Conservation (phyloP, 805 yeast species). For the Wickerhamomyces rabaulensis region DNA sequence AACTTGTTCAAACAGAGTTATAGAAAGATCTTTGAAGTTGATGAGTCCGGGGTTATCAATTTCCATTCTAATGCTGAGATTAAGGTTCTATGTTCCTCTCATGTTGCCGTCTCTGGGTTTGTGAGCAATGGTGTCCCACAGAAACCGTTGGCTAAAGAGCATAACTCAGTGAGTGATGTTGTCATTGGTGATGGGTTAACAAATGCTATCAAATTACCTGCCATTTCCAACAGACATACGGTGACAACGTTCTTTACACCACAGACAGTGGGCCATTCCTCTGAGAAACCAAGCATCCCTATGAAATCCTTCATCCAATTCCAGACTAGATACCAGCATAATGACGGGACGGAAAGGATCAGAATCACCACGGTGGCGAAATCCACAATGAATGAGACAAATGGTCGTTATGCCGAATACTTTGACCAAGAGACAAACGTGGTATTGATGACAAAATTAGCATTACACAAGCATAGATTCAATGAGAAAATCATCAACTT, state of each 20-base stretch:
- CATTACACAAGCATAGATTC: slow-evolving; percentile 43
- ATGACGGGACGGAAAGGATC: slow-evolving; percentile 75
- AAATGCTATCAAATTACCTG: slow-evolving; percentile 72
- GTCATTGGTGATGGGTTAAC: slow-evolving; percentile 79
- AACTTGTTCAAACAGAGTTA: slow-evolving; percentile 89
- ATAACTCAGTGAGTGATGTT: slow-evolving; percentile 82
- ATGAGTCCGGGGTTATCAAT: slow-evolving; percentile 62
- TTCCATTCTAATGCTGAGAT: slow-evolving; percentile 83
- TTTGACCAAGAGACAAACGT: slow-evolving; percentile 98
- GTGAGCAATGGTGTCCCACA: slow-evolving; percentile 60
- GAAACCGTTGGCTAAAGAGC: slow-evolving; percentile 41
- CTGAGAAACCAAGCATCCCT: slow-evolving; percentile 22
- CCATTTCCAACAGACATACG: slow-evolving; percentile 80
- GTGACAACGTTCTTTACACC: slow-evolving; percentile 86
- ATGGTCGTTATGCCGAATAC: slow-evolving; percentile 41
- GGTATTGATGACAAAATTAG: slow-evolving; percentile 75
- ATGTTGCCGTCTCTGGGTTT: slow-evolving; percentile 80
- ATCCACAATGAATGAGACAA: slow-evolving; percentile 41
- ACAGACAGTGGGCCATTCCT: slow-evolving; percentile 31
- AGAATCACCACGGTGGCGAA: slow-evolving; percentile 80
- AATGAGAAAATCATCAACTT: slow-evolving; percentile 70
- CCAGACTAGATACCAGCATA: slow-evolving; percentile 83
- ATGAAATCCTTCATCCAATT: slow-evolving; percentile 59
- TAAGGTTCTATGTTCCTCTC: slow-evolving; percentile 76
- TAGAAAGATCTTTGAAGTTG: slow-evolving; percentile 75